Evolutionary conservation across 352 stramenopile genomes (phyloP).

Genomic region (Pythium phragmitis): DNA sequence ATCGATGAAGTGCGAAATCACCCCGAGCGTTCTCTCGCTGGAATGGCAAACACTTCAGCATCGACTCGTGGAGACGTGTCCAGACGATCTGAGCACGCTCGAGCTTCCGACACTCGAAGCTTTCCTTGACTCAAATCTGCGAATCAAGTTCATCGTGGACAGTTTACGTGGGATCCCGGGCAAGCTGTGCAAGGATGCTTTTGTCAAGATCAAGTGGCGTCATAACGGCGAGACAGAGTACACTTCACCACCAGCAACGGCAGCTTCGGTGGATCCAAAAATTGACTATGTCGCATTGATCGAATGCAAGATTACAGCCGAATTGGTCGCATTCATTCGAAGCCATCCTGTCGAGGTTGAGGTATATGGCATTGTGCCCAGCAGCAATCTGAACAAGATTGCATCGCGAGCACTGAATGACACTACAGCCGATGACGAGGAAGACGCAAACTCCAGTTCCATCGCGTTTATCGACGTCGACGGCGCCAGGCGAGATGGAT

Average conservation of each 20-base stretch:
- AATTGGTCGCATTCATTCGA: constrained; percentile 44
- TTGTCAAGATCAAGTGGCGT: constrained; percentile 57
- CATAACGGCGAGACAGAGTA: constrained; percentile 32
- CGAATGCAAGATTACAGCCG: constrained; percentile 49
- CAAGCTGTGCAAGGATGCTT: constrained; percentile 70
- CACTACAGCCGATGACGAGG: constrained; percentile 14
- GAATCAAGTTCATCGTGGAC: constrained; percentile 52
- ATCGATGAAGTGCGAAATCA: constrained; percentile 55
- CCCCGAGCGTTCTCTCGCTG: constrained; percentile 60
- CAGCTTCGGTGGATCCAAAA: constrained; percentile 55
- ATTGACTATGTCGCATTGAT: constrained; percentile 60
- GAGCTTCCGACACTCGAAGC: constrained; percentile 41
- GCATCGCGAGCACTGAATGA: constrained; percentile 44
- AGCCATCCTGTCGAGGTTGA: constrained; percentile 53
- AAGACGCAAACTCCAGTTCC: constrained; percentile 28
- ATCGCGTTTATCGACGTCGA: constrained; percentile 64
- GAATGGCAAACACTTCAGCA: constrained; percentile 76
- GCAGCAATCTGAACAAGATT: constrained; percentile 75
- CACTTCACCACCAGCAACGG: constrained; percentile 41
- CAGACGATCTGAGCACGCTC: constrained; percentile 37
- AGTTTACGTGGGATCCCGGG: constrained; percentile 59
- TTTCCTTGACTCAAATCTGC: constrained; percentile 57
- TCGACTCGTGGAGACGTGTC: constrained; percentile 54
- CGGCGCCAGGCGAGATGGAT: constrained; percentile 20
- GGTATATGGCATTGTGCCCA: constrained; percentile 73